A percentile compares a stretch with the other conserved stretches of the same genome.
These are phyloP conservation scores for Dendrobium huoshanense DNA, from an alignment of 106 monocot species.

Conservation along the genomic window DNA sequence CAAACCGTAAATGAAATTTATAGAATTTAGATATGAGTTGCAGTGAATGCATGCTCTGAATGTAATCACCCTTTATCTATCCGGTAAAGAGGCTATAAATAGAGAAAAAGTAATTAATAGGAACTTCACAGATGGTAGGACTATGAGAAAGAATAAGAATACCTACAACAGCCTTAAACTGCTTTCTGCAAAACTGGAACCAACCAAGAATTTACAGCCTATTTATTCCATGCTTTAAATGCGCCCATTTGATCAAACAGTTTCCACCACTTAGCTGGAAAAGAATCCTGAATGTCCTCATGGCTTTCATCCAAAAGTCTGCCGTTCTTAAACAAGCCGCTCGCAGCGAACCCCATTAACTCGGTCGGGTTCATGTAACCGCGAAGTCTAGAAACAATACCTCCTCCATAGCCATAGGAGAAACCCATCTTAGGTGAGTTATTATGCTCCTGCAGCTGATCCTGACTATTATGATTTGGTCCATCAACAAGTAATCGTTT, in stretches of 20 bases:
- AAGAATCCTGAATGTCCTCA: slow-evolving; percentile 12
- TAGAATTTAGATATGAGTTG: no score
- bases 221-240: no score
- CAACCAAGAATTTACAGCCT: not conserved
- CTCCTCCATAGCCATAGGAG: slow-evolving; percentile 24
- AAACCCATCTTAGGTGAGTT: slow-evolving; percentile 14
- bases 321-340: slow-evolving; percentile 54
- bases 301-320: slow-evolving; percentile 15
- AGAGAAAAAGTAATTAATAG: no score
- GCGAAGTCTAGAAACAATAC: slow-evolving; percentile 53
- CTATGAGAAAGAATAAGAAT: not conserved
- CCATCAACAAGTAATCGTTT: not conserved
- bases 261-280: slow-evolving; percentile 32
- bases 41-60: no score
- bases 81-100: no score
- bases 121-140: no score
- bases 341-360: slow-evolving; percentile 87
- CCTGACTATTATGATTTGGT: not conserved
- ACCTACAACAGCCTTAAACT: not conserved
- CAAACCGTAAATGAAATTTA: no score
- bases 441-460: not conserved
- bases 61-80: no score
- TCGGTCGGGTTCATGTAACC: slow-evolving; percentile 63
- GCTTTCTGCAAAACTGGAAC: not conserved
- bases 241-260: slow-evolving; percentile 8